These are phyloP conservation scores for Exophiala sp. DNA, from an alignment of 2,329 filamentous ascomycete species.

Conservation along the genomic window DNA sequence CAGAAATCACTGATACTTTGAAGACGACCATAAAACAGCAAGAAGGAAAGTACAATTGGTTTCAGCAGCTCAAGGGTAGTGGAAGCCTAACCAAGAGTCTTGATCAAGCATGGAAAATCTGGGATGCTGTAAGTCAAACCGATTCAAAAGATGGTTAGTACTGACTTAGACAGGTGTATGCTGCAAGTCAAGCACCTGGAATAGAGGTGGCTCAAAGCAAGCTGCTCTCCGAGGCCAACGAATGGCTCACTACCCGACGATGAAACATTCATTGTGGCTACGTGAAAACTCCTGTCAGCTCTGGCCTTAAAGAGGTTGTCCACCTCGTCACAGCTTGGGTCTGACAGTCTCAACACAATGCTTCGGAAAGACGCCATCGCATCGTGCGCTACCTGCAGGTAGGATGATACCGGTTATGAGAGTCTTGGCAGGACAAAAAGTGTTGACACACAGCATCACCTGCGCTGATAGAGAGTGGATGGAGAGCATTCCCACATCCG, in stretches of 20 bases:
- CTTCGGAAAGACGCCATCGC: too few species aligned
- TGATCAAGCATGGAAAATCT: constrained; percentile 58
- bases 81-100: constrained; percentile 51
- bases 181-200: constrained; percentile 54
- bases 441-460: too few species aligned
- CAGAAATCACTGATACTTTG: constrained; percentile 17
- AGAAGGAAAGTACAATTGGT: constrained; percentile 25
- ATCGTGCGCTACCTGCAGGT: too few species aligned
- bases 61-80: constrained; percentile 22
- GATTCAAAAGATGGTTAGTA: not conserved
- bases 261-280: constrained; percentile 6
- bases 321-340: too few species aligned
- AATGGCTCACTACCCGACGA: constrained; percentile 48
- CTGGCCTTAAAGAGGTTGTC: too few species aligned
- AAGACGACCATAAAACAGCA: constrained; percentile 26
- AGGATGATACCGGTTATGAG: too few species aligned
- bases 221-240: constrained; percentile 57
- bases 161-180: constrained; percentile 46
- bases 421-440: too few species aligned
- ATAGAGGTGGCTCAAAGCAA: constrained; percentile 52
- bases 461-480: too few species aligned
- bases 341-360: too few species aligned
- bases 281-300: not conserved
- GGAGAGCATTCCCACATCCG: too few species aligned
- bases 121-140: constrained; percentile 57